phyloP scores from a whole-genome alignment of 176 grass and related monocot genomes.

The Oropetium thomaeum region DNA sequence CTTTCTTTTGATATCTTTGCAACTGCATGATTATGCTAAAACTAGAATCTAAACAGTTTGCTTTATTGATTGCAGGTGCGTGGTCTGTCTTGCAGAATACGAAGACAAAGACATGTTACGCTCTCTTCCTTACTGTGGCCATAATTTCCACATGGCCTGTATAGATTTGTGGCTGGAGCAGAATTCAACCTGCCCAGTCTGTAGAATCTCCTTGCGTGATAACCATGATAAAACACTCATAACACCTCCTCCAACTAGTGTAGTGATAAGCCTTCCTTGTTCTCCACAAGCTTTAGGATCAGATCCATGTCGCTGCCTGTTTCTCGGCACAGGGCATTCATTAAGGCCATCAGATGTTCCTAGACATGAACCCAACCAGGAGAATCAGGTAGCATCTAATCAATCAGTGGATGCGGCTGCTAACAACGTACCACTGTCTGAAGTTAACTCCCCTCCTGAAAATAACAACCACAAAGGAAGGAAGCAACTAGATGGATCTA shows the following conservation, averaged over 20 bases:
- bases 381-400: slow-evolving; percentile 26
- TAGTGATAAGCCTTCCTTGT: slow-evolving; percentile 34
- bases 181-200: slow-evolving; percentile 90
- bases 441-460: slow-evolving; percentile 24
- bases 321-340: slow-evolving; percentile 35
- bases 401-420: slow-evolving; percentile 33
- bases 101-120: slow-evolving; percentile 69
- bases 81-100: slow-evolving; percentile 80
- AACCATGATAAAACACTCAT: slow-evolving; percentile 56
- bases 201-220: slow-evolving; percentile 85
- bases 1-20: neutral
- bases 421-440: slow-evolving; percentile 24
- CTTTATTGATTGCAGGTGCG: slow-evolving; percentile 36
- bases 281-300: slow-evolving; percentile 42
- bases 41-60: neutral
- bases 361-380: slow-evolving; percentile 48
- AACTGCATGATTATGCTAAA: neutral
- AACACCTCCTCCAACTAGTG: slow-evolving; percentile 3
- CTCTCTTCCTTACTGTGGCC: slow-evolving; percentile 68
- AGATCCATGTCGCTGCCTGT: slow-evolving; percentile 46
- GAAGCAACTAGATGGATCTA: slow-evolving; percentile 44
- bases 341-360: slow-evolving; percentile 39
- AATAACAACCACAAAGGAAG: slow-evolving; percentile 35
- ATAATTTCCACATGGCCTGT: slow-evolving; percentile 76
- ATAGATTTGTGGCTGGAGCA: slow-evolving; percentile 89